Conservation (phyloP, 331 rosid species). For the Quercus tomentella region DNA sequence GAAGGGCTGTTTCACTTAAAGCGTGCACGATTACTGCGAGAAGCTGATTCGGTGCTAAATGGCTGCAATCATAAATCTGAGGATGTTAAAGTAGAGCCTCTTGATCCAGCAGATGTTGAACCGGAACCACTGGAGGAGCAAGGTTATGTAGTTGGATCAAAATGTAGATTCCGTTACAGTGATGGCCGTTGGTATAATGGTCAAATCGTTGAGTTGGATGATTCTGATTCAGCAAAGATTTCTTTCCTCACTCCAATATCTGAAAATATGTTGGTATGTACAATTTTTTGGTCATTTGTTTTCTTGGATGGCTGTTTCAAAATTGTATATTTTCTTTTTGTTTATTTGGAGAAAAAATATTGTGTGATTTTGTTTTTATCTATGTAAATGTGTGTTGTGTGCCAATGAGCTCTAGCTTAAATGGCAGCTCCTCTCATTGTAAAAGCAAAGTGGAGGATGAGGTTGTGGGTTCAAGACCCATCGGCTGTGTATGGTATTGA, state of each 20-base stretch:
- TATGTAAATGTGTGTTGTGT: neutral
- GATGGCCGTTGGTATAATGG: constrained; percentile 97
- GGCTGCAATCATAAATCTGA: constrained; percentile 31
- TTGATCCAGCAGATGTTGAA: constrained; percentile 49
- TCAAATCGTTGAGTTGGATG: constrained; percentile 51
- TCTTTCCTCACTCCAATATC: constrained; percentile 88
- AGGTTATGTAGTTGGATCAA: constrained; percentile 68
- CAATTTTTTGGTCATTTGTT: neutral
- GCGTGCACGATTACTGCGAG: constrained; percentile 68
- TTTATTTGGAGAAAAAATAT: neutral
- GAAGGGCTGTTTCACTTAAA: constrained; percentile 87
- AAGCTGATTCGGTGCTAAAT: constrained; percentile 58
- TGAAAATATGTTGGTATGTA: constrained; percentile 80
- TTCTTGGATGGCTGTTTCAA: neutral
- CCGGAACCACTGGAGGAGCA: constrained; percentile 52
- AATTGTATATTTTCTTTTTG: neutral
- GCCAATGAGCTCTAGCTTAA: neutral
- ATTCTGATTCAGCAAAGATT: constrained; percentile 55
- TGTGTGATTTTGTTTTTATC: constrained; percentile 7
- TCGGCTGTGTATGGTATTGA: no score
- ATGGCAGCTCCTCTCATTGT: no score
- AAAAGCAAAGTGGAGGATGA: no score
- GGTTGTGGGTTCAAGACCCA: no score
- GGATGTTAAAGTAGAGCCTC: constrained; percentile 48
- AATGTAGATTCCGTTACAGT: constrained; percentile 76